phyloP scores from a whole-genome alignment of 2,329 filamentous ascomycete genomes.

The Neonectria neomacrospora region DNA sequence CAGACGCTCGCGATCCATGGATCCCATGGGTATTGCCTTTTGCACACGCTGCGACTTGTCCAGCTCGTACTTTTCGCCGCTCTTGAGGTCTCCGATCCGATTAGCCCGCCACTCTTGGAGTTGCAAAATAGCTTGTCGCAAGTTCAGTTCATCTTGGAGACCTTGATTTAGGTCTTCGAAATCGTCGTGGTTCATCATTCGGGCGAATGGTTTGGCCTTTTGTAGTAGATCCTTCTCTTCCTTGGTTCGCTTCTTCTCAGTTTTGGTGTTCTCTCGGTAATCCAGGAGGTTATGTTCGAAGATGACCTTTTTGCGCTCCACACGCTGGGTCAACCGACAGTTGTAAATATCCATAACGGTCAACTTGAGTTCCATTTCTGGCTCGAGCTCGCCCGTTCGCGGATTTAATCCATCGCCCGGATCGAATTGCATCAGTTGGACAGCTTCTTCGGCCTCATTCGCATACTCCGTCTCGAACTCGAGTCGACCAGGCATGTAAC shows the following conservation, averaged over 20 bases:
- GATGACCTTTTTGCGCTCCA: constrained; percentile 94
- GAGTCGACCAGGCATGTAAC: constrained; percentile 96
- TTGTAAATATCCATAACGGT: constrained; percentile 99
- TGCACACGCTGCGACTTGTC: constrained; percentile 85
- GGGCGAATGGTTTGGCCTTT: constrained; percentile 94
- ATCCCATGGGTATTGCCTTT: constrained; percentile 76
- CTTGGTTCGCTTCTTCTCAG: constrained; percentile 95
- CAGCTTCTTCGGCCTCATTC: constrained; percentile 97
- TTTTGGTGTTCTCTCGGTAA: constrained; percentile 88
- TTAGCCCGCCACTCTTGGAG: constrained; percentile 93
- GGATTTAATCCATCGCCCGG: constrained; percentile 93
- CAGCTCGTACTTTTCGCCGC: constrained; percentile 90
- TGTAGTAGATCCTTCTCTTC: constrained; percentile 92
- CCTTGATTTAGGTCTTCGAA: constrained; percentile 88
- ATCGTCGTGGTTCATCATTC: constrained; percentile 95
- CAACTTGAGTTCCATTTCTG: constrained; percentile 97
- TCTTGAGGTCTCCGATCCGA: constrained; percentile 84
- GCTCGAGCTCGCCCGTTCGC: constrained; percentile 84
- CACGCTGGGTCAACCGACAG: constrained; percentile 85
- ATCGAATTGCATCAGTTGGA: constrained; percentile 98
- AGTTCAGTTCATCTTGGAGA: constrained; percentile 88
- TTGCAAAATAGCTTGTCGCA: constrained; percentile 88
- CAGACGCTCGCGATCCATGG: constrained; percentile 83
- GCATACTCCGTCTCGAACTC: constrained; percentile 98
- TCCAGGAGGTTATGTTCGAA: constrained; percentile 96